Evolutionary conservation across 768 basidiomycete genomes (phyloP).

Genomic region (Pleurotus eryngii): DNA sequence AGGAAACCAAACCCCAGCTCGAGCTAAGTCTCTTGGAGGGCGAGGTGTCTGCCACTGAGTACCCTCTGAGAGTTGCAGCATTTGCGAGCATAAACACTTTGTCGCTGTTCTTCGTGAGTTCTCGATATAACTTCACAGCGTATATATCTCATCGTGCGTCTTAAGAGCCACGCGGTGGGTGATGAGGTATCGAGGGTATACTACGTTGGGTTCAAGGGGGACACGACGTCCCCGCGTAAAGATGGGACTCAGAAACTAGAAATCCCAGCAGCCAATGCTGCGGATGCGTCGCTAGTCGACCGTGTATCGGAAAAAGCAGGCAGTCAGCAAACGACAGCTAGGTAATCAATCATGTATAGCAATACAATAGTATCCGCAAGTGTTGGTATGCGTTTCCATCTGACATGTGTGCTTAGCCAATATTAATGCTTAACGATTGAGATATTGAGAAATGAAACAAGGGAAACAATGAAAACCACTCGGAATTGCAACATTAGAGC

Average conservation of each 20-base stretch:
- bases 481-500: too few species aligned
- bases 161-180: slow-evolving; percentile 64
- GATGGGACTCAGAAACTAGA: slow-evolving; percentile 64
- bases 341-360: slow-evolving; percentile 20
- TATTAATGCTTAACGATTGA: too few species aligned
- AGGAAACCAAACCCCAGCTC: slow-evolving; percentile 64
- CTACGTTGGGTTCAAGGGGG: slow-evolving; percentile 83
- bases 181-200: slow-evolving; percentile 66
- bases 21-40: slow-evolving; percentile 71
- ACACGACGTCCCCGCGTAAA: slow-evolving; percentile 48
- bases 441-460: too few species aligned
- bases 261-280: slow-evolving; percentile 77
- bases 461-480: too few species aligned
- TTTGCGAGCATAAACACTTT: slow-evolving; percentile 73
- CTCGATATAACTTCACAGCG: slow-evolving; percentile 9
- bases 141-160: neutral
- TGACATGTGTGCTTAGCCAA: too few species aligned
- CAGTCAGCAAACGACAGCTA: slow-evolving; percentile 63
- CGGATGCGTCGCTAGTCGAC: slow-evolving; percentile 68
- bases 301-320: slow-evolving; percentile 53
- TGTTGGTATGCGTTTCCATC: too few species aligned
- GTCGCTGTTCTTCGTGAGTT: slow-evolving; percentile 77
- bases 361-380: too few species aligned
- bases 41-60: slow-evolving; percentile 66
- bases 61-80: slow-evolving; percentile 72